Base-by-base conservation (phyloP, 768 basidiomycete genomes). In the Leccinum subtestaceum region DNA sequence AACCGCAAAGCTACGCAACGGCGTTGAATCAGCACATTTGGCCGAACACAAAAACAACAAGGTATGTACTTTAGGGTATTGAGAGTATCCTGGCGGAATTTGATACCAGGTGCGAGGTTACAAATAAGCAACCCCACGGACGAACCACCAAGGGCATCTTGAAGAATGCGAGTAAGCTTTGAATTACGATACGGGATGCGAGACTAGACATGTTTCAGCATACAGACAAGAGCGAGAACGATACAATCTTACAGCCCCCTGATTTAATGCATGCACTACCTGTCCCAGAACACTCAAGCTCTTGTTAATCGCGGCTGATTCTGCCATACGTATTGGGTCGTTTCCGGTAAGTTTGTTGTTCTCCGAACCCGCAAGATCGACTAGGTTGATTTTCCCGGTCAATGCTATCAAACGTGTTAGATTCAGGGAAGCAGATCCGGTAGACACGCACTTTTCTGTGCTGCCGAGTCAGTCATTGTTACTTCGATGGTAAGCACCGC, bases 281-380 rank as follows among this genome's bases (percentile, higher is more conserved):
- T 92, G 91, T 2, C 92, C 91, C 3, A 96, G 81, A 9, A 89
- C 89, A 60, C 91, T 90, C 50, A 96, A 73, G 6, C 89, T 91
- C 70, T 90, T 93, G 75, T 96, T 96, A 70, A 96, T 96, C 17
- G 93, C 92, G 2, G 89, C 75, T 4, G 89, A 90, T 74, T 96
- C 94, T 2, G 87, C 84, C 88, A 95, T 93, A 2, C 94, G 85
- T n/a, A 83, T 85, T 1, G 85, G 77, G 68, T 95, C 89, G 63
- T 94, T 95, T 5, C 93, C 93, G 4, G 94, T 94, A 27, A 89
- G 78, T 79, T 91, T 95, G 72, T 94, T 95, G 67, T 94, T 94
- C 75, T 95, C 93, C 0, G 90, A 93, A 27, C 93, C 93, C 17
- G 93, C 93, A 27, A 95, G 81, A 74, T 95, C 93, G 11, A 94